A percentile compares a stretch with the other conserved stretches of the same genome.
Conservation (phyloP, 129 eudicot species). For the Flaveria linearis region DNA sequence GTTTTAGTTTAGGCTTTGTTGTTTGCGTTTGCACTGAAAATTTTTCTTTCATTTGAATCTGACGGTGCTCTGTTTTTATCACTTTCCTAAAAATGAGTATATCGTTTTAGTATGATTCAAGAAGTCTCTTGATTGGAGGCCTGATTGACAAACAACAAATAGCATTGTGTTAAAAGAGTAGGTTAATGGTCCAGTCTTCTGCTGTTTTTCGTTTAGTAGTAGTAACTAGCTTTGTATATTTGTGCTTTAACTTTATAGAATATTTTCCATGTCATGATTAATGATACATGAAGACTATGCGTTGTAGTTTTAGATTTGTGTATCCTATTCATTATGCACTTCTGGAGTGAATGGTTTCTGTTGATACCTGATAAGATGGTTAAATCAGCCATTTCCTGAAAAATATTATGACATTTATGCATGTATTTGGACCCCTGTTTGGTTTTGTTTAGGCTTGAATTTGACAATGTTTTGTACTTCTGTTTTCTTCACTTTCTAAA, state of each 20-base stretch:
- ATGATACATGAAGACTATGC: neutral
- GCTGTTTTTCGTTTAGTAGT: neutral
- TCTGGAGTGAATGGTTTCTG: neutral
- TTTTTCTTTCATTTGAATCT: neutral
- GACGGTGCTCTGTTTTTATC: neutral
- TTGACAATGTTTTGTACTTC: neutral
- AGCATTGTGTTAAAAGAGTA: neutral
- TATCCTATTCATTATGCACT: neutral
- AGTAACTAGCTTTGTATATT: constrained; percentile 9
- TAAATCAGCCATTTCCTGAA: neutral
- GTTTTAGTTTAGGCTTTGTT: constrained; percentile 2
- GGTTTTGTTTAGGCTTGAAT: neutral
- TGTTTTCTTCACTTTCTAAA: neutral
- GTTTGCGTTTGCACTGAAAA: neutral
- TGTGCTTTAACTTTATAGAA: neutral
- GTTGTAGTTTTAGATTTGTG: neutral
- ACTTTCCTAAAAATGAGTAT: too few relatives aligned
- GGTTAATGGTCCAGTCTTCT: neutral
- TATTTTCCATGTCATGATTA: neutral
- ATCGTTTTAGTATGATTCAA: neutral
- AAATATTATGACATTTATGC: neutral
- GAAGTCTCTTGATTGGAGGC: constrained; percentile 8
- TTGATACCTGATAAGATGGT: neutral
- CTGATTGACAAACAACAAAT: neutral
- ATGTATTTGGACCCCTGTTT: neutral